Evolutionary conservation across 2,329 filamentous ascomycete species (phyloP).

Genomic region (Fusarium sp.): DNA sequence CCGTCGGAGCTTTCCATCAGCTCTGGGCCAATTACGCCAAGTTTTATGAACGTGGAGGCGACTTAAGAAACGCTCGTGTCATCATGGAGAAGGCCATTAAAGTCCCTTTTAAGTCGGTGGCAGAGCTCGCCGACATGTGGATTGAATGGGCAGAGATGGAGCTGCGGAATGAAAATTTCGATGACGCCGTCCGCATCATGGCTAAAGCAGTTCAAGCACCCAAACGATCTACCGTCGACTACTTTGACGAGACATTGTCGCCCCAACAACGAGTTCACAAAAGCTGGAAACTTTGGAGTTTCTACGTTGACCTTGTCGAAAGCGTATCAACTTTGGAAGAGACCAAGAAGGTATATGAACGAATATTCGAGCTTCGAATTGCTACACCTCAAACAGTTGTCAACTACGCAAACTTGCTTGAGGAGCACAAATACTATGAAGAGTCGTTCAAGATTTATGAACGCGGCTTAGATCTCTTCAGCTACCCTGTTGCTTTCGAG

Average conservation of each 20-base stretch:
- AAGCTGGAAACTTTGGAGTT: constrained; percentile 99
- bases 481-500: constrained; percentile 97
- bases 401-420: constrained; percentile 95
- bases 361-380: constrained; percentile 97
- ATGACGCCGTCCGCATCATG: constrained; percentile 95
- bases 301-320: constrained; percentile 97
- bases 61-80: constrained; percentile 84
- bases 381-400: constrained; percentile 98
- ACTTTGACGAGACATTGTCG: constrained; percentile 93
- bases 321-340: constrained; percentile 92
- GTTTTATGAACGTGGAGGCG: constrained; percentile 90
- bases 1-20: constrained; percentile 91
- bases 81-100: constrained; percentile 99
- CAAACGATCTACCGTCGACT: constrained; percentile 97
- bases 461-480: constrained; percentile 96
- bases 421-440: constrained; percentile 95
- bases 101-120: constrained; percentile 97
- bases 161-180: constrained; percentile 93
- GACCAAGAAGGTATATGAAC: constrained; percentile 92
- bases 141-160: constrained; percentile 99
- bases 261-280: constrained; percentile 98
- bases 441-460: constrained; percentile 99
- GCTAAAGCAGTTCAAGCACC: constrained; percentile 97
- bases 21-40: constrained; percentile 98
- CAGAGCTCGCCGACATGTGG: constrained; percentile 97